Evolutionary conservation across 495 filamentous ascomycete genomes (phyloP), one percentile per base, ranked within the genome.

Genomic region (Hypoxylon intermedium): DNA sequence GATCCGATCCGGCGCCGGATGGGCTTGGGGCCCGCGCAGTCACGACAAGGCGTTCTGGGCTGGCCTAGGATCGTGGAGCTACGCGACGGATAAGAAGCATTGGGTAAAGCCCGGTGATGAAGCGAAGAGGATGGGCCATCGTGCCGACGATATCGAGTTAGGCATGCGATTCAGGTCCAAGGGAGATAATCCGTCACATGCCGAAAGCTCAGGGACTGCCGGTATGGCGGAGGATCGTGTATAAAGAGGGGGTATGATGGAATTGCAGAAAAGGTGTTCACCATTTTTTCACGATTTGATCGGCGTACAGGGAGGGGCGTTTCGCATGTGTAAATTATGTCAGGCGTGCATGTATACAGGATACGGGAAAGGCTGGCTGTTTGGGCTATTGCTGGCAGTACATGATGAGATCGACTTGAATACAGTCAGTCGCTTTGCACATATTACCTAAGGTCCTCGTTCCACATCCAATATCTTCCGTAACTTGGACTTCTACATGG

Each of bases 1-100:
- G 9, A 82, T 92, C 60, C 75, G 75, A 12, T 75, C 78, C 20
- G 87, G 87, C 9, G 81, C 79, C 5, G 82, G 82, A 6, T 84
- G 82, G 81, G 76, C 78, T 4, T 84, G 81, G 82, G 82, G 79
- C 0, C 81, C 82, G 0, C 71, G 82, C 46, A 82, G 77, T 60
- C 60, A 65, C 31, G 78, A 81, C 56, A 75, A 80, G 64, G 77
- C 77, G 4, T 83, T 89, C 69, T 85, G 86, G 73, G 84, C 80
- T 3, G 84, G 85, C 2, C 66, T 89, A 12, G 87, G 87, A 1
- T 80, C 84, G 46, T 75, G 68, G 67, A 79, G 77, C 42, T 81
- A 79, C 30, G 76, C 78, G 16, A 75, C 73, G 20, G 67, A 72
- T 47, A 74, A 67, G 36, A 49, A 66, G 46, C 73, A 69, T 24